Percentiles rank a stretch among this genome's conserved stretches.
These are phyloP conservation scores for Fusarium veterinarium DNA, from an alignment of 2,329 filamentous ascomycete species.

Conservation along the genomic window DNA sequence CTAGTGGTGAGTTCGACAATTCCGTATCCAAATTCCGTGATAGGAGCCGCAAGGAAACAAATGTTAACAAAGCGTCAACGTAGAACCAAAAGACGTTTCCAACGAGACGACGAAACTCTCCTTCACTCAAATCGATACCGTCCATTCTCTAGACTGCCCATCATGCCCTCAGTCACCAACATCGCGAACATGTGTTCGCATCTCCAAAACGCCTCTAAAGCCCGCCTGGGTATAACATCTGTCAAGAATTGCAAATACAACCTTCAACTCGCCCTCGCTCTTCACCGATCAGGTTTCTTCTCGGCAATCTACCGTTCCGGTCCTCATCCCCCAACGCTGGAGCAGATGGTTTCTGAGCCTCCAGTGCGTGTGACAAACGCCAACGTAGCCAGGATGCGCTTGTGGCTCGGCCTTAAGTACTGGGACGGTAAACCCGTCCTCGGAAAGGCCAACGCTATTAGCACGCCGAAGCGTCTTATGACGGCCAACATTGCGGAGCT, in stretches of 20 bases:
- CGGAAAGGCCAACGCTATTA: conserved; percentile 72
- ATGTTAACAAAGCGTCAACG: conserved; percentile 11
- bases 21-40: neutral
- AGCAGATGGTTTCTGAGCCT: conserved; percentile 57
- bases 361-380: conserved; percentile 71
- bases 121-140: neutral
- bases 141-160: conserved; percentile 10
- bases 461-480: conserved; percentile 79
- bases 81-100: conserved; percentile 4
- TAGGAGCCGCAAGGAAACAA: neutral
- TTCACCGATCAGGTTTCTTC: conserved; percentile 86
- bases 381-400: conserved; percentile 78
- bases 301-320: conserved; percentile 81
- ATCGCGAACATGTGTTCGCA: conserved; percentile 88
- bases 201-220: conserved; percentile 87
- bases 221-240: conserved; percentile 86
- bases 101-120: neutral
- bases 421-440: conserved; percentile 85
- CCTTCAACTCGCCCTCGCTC: conserved; percentile 77
- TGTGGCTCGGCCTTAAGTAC: conserved; percentile 95
- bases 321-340: conserved; percentile 62
- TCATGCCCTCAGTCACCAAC: conserved; percentile 69
- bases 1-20: conserved; percentile 23
- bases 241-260: conserved; percentile 85
- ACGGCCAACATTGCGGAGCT: conserved; percentile 73